These are phyloP conservation scores for Phytomonas sp. DNA, from an alignment of 208 protist genomes.

Conservation along the genomic window DNA sequence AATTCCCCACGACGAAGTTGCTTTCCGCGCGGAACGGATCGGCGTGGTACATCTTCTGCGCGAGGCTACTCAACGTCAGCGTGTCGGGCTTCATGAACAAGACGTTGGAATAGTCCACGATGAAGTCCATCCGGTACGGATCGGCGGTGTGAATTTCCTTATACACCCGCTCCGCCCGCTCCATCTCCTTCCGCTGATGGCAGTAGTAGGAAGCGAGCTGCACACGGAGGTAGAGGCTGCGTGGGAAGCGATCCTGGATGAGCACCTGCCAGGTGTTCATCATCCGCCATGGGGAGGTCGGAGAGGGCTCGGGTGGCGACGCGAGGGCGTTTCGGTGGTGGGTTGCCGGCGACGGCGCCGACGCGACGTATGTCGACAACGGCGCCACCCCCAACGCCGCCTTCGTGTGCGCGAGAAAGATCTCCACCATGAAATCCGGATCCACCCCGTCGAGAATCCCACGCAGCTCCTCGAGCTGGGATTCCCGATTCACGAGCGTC, in stretches of 20 bases:
- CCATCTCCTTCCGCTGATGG: conserved; percentile 84
- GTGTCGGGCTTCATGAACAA: conserved; percentile 93
- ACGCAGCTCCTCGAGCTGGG: conserved; percentile 63
- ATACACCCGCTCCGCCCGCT: conserved; percentile 78
- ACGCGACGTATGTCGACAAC: conserved; percentile 11
- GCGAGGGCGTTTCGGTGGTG: neutral
- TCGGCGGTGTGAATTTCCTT: conserved; percentile 71
- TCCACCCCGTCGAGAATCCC: conserved; percentile 20
- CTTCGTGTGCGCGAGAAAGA: conserved; percentile 57
- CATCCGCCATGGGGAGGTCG: neutral
- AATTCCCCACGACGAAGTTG: conserved; percentile 97
- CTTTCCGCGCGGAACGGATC: conserved; percentile 95
- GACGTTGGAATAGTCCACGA: conserved; percentile 96
- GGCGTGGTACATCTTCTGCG: conserved; percentile 85
- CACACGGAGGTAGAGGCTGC: conserved; percentile 52
- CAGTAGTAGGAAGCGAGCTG: conserved; percentile 83
- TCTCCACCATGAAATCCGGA: conserved; percentile 54
- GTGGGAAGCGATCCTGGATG: conserved; percentile 40
- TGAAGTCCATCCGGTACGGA: conserved; percentile 87
- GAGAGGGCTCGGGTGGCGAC: neutral
- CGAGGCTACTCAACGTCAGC: conserved; percentile 82
- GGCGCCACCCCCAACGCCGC: conserved; percentile 55
- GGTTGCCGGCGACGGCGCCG: conserved; percentile 8
- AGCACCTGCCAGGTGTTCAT: conserved; percentile 62
- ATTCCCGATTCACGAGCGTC: conserved; percentile 51